These are phyloP conservation scores for Colletotrichum melonis DNA, from an alignment of 2,329 filamentous ascomycete species.

Conservation along the genomic window DNA sequence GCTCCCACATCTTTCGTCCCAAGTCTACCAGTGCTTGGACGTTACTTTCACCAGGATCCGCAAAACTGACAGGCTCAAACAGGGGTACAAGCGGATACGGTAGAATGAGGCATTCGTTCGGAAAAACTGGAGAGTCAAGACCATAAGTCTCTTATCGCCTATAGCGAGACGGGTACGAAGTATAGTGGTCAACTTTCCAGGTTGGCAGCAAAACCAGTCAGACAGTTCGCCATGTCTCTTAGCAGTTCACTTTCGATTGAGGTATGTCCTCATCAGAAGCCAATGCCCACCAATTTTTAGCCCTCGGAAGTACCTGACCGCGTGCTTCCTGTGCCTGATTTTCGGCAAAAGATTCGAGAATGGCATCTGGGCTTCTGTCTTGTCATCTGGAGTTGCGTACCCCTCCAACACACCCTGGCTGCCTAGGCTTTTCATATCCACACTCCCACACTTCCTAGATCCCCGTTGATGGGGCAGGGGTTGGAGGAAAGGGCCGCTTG, in stretches of 20 bases:
- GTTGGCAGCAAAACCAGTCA: neutral
- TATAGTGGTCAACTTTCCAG: neutral
- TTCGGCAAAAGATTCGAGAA: constrained; percentile 25
- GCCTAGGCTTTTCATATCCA: constrained; percentile 23
- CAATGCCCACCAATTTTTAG: constrained; percentile 21
- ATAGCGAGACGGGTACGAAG: neutral
- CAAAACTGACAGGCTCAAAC: constrained; percentile 25
- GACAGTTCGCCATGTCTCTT: neutral
- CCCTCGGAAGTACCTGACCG: constrained; percentile 12
- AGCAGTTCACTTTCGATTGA: neutral
- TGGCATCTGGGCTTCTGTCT: constrained; percentile 18
- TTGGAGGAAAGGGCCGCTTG: constrained; percentile 20
- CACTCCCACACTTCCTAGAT: constrained; percentile 22
- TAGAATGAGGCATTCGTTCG: constrained; percentile 8
- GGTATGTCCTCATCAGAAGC: constrained; percentile 19
- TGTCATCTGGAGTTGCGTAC: constrained; percentile 25
- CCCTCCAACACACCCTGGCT: constrained; percentile 30
- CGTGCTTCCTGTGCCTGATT: constrained; percentile 20
- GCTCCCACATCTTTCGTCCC: constrained; percentile 25
- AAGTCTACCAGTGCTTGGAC: constrained; percentile 31
- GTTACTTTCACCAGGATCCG: constrained; percentile 19
- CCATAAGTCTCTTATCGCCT: neutral
- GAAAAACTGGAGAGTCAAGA: neutral
- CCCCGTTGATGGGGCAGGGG: constrained; percentile 25
- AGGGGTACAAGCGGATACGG: constrained; percentile 25